A percentile compares a stretch with the other conserved stretches of the same genome.
These are phyloP conservation scores for Saururus chinensis DNA, from an alignment of 164 flowering plant species.

Conservation along the genomic window DNA sequence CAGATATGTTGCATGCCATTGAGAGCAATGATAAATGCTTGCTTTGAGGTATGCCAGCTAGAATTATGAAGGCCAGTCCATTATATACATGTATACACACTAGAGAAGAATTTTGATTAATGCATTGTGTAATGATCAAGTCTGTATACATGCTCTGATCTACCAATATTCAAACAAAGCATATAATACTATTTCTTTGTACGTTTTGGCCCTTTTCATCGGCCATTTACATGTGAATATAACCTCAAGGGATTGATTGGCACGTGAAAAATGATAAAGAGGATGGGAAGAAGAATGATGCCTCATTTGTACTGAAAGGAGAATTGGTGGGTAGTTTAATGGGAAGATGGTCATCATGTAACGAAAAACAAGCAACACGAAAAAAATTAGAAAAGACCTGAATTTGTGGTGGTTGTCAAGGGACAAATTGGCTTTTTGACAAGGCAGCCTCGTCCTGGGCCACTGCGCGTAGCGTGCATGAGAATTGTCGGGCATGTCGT, in stretches of 20 bases:
- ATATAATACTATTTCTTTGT: background rate
- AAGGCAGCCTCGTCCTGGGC: background rate
- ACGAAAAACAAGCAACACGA: background rate
- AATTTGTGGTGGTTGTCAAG: background rate
- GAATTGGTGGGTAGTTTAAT: background rate
- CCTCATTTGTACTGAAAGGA: background rate
- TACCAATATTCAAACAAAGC: too few species aligned
- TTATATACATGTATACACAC: too few species aligned
- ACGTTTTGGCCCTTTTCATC: background rate
- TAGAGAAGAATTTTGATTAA: too few species aligned
- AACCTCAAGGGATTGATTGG: background rate
- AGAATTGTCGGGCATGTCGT: background rate
- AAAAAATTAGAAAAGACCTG: background rate
- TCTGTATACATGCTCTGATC: too few species aligned
- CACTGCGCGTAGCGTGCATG: background rate
- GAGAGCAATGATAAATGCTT: too few species aligned
- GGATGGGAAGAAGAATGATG: background rate
- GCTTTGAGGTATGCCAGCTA: too few species aligned
- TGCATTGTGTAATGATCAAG: too few species aligned
- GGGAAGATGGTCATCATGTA: background rate
- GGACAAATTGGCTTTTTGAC: background rate
- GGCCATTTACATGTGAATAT: background rate
- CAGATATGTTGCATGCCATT: background rate
- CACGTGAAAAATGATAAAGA: background rate
- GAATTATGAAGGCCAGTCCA: too few species aligned